Evolutionary conservation across 2,329 filamentous ascomycete species (phyloP), one percentile per base, ranked within the genome.

Genomic region (Neonectria punicea): DNA sequence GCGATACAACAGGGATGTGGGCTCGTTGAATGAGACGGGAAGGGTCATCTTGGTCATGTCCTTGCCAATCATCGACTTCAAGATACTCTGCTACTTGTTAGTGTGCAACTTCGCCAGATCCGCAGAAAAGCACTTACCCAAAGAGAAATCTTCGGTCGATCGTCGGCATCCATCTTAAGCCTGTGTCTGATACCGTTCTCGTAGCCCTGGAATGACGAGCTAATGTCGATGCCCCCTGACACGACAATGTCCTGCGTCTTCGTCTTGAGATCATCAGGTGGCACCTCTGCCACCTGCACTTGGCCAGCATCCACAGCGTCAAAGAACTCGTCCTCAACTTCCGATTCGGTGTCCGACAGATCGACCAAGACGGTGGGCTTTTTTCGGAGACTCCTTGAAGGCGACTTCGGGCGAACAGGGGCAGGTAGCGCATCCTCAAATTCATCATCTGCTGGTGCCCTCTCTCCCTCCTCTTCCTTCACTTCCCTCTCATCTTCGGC

Each of bases 21-120:
- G 96, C 80, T 99, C 96, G 80, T 99, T 99, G 84, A 99, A 98
- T 0, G 96, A 97, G 2, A 99, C 96, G 0, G 96, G 96, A 20
- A 99, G 83, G 0, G 96, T 98, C 95, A 99, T 99, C 84, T 97
- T 98, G 41, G 96, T 98, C 96, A 99, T 98, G 77, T 99, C 96
- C 79, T 99, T 98, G 68, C 96, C 96, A 80, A 99, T 97, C 96
- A 99, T 98, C 22, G 95, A 98, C 83, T 98, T 99, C 68, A 99
- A 83, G 72, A 99, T 98, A 70, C 92, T 92, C 94, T 98, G 69
- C 30, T 51, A 41, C 13, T 10, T 44, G 68, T 79, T 67, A 79
- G 76, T 41, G 54, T 47, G 41, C 11, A 18, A 2, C 30, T 7
- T 25, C 8, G 30, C 14, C 14, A 11, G 8, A 5, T 9, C 8